Evolutionary conservation across 1,139 yeast species (phyloP), one percentile per base, ranked within the genome.

Genomic region (Candida pseudocylindracea): DNA sequence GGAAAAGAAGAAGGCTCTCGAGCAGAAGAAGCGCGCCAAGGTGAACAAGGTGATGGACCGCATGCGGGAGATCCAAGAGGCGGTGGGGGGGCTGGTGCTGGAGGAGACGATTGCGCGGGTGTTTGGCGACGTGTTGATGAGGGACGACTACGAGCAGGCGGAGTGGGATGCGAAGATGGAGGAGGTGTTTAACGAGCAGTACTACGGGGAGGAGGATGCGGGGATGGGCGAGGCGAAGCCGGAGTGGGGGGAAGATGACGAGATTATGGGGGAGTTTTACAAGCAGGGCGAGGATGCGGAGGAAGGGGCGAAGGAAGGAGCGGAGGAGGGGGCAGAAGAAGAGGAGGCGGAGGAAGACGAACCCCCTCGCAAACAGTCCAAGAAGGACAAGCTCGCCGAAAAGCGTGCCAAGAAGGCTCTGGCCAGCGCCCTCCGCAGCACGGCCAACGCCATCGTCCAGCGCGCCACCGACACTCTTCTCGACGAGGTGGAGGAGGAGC

Each of bases 91-190:
- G 26, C 85, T 76, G 12, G 64, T 68, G 8, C 63, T 71, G 30
- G 75, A 72, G 38, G 76, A 67, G 33, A 54, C 64, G 31, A 72
- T 76, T 29, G 56, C 65, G 36, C 63, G 59, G 38, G 74, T 76
- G 8, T 70, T 75, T 48, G 80, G 85, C 6, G 76, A 75, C 36
- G 60, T 74, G 29, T 62, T 83, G 41, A 55, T 91, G 39, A 78
- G 79, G 34, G 93, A 76, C 34, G 96, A 88, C 47, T 91, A 81
- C 49, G 85, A 81, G 42, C 85, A 78, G 45, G 70, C 74, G 30
- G 92, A 79, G 39, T 91, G 98, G 98, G 96, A 91, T 50, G 57
- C 54, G 38, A 72, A 80, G 39, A 74, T 91, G 75, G 71, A 76
- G 30, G 75, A 79, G 46, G 67, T 85, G 29, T 91, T 91, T 49